These are phyloP conservation scores for Pulicaria dysenterica DNA, from an alignment of 129 eudicot species.

Conservation along the genomic window DNA sequence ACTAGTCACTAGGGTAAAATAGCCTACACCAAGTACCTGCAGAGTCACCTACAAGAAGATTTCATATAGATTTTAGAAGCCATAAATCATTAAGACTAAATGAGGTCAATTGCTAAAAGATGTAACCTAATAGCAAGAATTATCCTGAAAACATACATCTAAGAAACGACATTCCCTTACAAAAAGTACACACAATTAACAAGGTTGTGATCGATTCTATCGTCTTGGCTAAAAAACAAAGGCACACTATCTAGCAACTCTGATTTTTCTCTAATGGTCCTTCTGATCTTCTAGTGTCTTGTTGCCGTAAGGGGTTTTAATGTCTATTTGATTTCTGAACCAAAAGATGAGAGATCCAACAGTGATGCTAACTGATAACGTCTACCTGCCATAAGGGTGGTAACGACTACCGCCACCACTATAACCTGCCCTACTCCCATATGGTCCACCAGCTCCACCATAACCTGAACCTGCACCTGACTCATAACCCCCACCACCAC, in stretches of 20 bases:
- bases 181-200: constrained; percentile 32
- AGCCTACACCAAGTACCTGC: constrained; percentile 27
- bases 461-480: constrained; percentile 61
- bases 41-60: constrained; percentile 23
- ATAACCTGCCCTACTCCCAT: constrained; percentile 71
- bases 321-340: constrained; percentile 33
- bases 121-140: constrained; percentile 31
- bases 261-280: constrained; percentile 27
- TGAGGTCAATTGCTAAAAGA: constrained; percentile 29
- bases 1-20: constrained; percentile 2
- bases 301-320: constrained; percentile 35
- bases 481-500: constrained; percentile 50
- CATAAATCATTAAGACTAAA: constrained; percentile 13
- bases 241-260: constrained; percentile 29
- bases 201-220: constrained; percentile 25
- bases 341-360: constrained; percentile 29
- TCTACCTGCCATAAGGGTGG: constrained; percentile 94
- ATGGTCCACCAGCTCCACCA: constrained; percentile 72
- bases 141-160: constrained; percentile 33
- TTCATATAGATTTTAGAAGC: constrained; percentile 14
- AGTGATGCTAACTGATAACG: constrained; percentile 9
- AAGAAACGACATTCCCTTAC: constrained; percentile 28
- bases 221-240: constrained; percentile 28
- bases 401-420: constrained; percentile 68
- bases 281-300: constrained; percentile 45